These are phyloP conservation scores for Mycena kentingensis DNA, from an alignment of 768 basidiomycete genomes.

Conservation along the genomic window DNA sequence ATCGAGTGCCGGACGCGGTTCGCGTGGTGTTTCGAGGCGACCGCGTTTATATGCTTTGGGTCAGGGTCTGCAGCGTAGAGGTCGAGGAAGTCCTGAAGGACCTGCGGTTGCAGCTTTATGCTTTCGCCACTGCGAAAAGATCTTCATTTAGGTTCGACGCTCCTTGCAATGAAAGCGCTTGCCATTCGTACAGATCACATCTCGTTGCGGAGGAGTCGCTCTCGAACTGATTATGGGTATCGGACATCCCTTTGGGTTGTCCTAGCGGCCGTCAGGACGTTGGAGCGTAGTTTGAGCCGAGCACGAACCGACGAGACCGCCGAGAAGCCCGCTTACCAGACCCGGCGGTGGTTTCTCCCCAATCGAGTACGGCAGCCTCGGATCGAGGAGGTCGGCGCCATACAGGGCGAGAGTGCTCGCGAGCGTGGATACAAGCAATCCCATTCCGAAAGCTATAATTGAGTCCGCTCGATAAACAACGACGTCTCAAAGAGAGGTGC, in stretches of 20 bases:
- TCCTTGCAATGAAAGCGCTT: background rate
- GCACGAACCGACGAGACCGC: background rate
- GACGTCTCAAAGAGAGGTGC: too few species aligned
- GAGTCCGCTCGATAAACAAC: too few species aligned
- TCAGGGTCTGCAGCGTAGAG: background rate
- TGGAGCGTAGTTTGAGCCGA: too few species aligned
- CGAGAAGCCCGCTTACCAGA: background rate
- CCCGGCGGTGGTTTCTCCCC: background rate
- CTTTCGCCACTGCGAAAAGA: background rate
- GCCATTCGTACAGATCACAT: conserved; percentile 1
- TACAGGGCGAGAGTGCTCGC: background rate
- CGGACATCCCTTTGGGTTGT: background rate
- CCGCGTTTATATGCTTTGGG: background rate
- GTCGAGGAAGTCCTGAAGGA: background rate
- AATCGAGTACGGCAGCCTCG: background rate
- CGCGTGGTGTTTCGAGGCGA: background rate
- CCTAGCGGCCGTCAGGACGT: too few species aligned
- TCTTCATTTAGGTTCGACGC: too few species aligned
- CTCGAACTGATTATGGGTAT: conserved; percentile 15
- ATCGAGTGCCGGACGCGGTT: conserved; percentile 5
- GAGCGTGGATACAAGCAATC: background rate
- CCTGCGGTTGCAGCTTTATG: background rate
- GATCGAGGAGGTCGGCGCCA: background rate
- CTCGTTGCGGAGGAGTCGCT: conserved; percentile 6
- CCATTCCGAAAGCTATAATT: background rate